Evolutionary conservation across 768 basidiomycete species (phyloP), one percentile per base, ranked within the genome.

Genomic region (Auricularia sp.): DNA sequence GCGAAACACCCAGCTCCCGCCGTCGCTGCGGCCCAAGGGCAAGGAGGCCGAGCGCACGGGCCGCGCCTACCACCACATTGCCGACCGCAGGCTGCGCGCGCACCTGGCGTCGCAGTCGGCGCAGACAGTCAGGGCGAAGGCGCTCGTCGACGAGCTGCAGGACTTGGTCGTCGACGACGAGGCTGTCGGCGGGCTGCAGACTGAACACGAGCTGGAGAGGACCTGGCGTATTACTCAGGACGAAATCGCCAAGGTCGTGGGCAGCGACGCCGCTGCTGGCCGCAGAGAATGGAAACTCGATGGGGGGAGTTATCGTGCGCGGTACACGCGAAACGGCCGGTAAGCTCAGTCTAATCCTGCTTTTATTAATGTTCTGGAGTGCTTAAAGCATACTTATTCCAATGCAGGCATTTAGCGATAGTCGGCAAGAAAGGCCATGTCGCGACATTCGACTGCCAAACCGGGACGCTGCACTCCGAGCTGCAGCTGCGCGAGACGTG

Each of bases 241-340:
- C 7, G 94, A 95, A 66, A 88, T 98, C 66, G 77, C 78, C 11
- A 67, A 70, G 3, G 78, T 79, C 23, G 80, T 90, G 58, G 85
- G 93, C 0, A 77, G 80, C 66, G 94, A 95, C 69, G 91, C 91
- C 12, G 84, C 86, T 11, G 81, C 77, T 61, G 91, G 93, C 18
- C 77, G 88, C 58, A 85, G 82, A 70, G 92, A 94, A 72, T 84
- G 89, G 77, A 86, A 82, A 65, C 75, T 99, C 53, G 91, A 95
- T 65, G 87, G 88, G 12, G 96, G 96, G 0, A 88, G 88, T 2
- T 96, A 96, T 72, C 79, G 85, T 18, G 81, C 87, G 47, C 82
- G 92, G 68, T 97, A 95, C 77, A 92, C 93, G 23, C 79, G 89
- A 69, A 96, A 99, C 72, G 97, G 97, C 68, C 81, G 93, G 90